Percentiles rank a stretch among this genome's conserved stretches.
These are phyloP conservation scores for Mycena citricolor DNA, from an alignment of 1,284 basidiomycete genomes.

Conservation along the genomic window DNA sequence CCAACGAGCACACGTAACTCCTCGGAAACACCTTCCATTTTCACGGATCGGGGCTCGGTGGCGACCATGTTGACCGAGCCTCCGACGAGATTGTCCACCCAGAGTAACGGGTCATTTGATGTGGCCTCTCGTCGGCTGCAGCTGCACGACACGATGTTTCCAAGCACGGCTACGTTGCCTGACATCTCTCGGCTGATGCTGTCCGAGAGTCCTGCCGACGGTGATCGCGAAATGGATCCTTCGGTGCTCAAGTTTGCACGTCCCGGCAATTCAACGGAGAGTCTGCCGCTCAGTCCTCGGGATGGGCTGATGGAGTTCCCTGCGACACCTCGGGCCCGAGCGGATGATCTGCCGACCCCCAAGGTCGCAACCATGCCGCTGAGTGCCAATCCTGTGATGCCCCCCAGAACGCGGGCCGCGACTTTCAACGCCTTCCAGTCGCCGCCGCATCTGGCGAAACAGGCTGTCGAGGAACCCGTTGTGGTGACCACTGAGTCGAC, in stretches of 20 bases:
- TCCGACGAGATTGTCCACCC: slow-evolving; percentile 37
- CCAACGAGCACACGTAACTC: slow-evolving; percentile 38
- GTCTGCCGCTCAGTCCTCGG: slow-evolving; percentile 42
- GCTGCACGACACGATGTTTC: slow-evolving; percentile 27
- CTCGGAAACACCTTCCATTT: slow-evolving; percentile 44
- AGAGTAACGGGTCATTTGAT: slow-evolving; percentile 29
- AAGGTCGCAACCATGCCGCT: slow-evolving; percentile 19
- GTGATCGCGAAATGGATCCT: slow-evolving; percentile 48
- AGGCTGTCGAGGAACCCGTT: slow-evolving; percentile 5
- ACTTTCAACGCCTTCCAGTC: slow-evolving; percentile 20
- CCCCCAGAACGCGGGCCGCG: slow-evolving; percentile 21
- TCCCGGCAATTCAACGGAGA: slow-evolving; percentile 69
- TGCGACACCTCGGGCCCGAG: slow-evolving; percentile 10
- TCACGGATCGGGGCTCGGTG: slow-evolving; percentile 37
- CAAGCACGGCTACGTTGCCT: slow-evolving; percentile 39
- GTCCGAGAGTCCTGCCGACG: slow-evolving; percentile 34
- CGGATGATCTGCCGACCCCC: slow-evolving; percentile 25
- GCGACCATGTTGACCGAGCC: slow-evolving; percentile 48
- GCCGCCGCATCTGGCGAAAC: slow-evolving; percentile 9
- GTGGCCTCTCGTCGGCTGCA: slow-evolving; percentile 16
- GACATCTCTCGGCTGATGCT: slow-evolving; percentile 27
- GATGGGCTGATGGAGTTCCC: slow-evolving; percentile 19
- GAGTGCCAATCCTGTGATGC: slow-evolving; percentile 14
- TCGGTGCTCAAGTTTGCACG: slow-evolving; percentile 71
- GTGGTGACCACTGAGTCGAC: too few species aligned